These are phyloP conservation scores for Plasmopara halstedii DNA, from an alignment of 352 stramenopile species.

Conservation along the genomic window DNA sequence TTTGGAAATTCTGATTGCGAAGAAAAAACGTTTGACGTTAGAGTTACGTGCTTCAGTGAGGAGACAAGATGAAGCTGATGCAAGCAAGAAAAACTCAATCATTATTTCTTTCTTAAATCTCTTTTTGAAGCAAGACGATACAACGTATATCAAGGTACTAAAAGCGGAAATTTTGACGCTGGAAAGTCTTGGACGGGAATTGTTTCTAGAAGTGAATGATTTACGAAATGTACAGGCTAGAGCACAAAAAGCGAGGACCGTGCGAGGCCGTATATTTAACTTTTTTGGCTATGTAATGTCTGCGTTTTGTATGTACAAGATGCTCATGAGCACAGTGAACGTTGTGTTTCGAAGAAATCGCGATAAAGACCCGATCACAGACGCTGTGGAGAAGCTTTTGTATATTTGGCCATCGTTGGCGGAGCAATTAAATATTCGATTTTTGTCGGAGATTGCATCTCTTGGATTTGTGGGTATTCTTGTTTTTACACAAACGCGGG, in stretches of 20 bases:
- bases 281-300: slow-evolving; percentile 73
- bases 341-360: slow-evolving; percentile 70
- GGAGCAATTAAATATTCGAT: slow-evolving; percentile 72
- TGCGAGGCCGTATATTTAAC: slow-evolving; percentile 68
- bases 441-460: slow-evolving; percentile 73
- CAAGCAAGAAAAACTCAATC: slow-evolving; percentile 15
- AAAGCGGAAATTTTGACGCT: slow-evolving; percentile 66
- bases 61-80: slow-evolving; percentile 14
- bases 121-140: slow-evolving; percentile 24
- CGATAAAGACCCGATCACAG: slow-evolving; percentile 80
- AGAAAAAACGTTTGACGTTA: slow-evolving; percentile 67
- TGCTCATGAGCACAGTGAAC: slow-evolving; percentile 81
- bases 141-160: slow-evolving; percentile 58
- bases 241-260: slow-evolving; percentile 32
- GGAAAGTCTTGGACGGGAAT: slow-evolving; percentile 62
- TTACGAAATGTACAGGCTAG: slow-evolving; percentile 58
- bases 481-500: slow-evolving; percentile 76
- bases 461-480: slow-evolving; percentile 72
- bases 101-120: slow-evolving; percentile 26
- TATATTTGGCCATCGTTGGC: slow-evolving; percentile 74
- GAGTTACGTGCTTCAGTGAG: slow-evolving; percentile 36
- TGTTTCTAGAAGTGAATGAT: slow-evolving; percentile 82
- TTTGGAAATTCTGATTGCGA: slow-evolving; percentile 70
- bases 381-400: slow-evolving; percentile 70
- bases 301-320: slow-evolving; percentile 81